Evolutionary conservation across 352 stramenopile genomes (phyloP).

Genomic region (Peronospora farinosa): DNA sequence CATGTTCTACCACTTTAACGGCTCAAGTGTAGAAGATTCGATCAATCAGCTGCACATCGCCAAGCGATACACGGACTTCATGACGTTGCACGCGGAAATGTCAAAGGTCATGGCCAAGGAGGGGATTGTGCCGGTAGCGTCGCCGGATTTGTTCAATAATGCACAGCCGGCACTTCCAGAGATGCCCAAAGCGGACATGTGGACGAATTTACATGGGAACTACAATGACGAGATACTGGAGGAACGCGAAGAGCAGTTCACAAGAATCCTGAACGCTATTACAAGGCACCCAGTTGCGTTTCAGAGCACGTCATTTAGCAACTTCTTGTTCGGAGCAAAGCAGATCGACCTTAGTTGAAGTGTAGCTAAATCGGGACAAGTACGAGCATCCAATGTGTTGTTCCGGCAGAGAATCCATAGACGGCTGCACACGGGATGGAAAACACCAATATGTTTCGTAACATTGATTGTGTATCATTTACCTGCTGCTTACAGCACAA

Average conservation of each 20-base stretch:
- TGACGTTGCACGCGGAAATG: slow-evolving; percentile 44
- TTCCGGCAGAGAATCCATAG: slow-evolving; percentile 15
- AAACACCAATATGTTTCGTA: background rate
- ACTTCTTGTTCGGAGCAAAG: slow-evolving; percentile 31
- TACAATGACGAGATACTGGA: slow-evolving; percentile 39
- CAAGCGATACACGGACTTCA: slow-evolving; percentile 76
- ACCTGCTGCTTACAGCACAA: slow-evolving; percentile 17
- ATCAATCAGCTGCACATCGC: slow-evolving; percentile 33
- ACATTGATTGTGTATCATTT: background rate
- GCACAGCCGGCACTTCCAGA: slow-evolving; percentile 51
- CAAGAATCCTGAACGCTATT: slow-evolving; percentile 58
- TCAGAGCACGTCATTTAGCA: slow-evolving; percentile 35
- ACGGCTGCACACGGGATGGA: slow-evolving; percentile 25
- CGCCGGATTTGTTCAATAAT: slow-evolving; percentile 42
- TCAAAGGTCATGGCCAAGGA: slow-evolving; percentile 48
- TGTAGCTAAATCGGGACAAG: background rate
- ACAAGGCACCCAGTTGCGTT: slow-evolving; percentile 41
- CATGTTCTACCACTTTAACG: slow-evolving; percentile 48
- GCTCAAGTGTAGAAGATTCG: slow-evolving; percentile 30
- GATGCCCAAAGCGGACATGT: slow-evolving; percentile 36
- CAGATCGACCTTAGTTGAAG: background rate
- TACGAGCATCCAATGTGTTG: background rate
- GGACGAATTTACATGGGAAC: slow-evolving; percentile 33
- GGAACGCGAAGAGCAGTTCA: slow-evolving; percentile 51
- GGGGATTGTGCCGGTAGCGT: slow-evolving; percentile 29